Evolutionary conservation across 2,329 filamentous ascomycete genomes (phyloP), one percentile per base, ranked within the genome.

Genomic region (Pezicula carpinea): DNA sequence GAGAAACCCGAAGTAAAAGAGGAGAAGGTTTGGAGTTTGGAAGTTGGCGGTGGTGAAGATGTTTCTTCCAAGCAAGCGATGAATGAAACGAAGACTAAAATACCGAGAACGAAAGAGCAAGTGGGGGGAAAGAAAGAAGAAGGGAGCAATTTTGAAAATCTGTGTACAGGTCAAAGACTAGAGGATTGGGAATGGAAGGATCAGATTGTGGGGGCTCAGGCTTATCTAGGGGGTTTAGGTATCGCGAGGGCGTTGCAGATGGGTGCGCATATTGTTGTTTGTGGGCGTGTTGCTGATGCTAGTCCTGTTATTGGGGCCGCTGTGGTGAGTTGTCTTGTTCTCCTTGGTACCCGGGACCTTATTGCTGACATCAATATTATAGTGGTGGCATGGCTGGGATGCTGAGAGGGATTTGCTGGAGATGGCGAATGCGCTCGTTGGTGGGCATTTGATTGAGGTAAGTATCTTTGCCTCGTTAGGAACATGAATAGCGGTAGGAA

Each of bases 381-480:
- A n/a, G 44, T 72, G 66, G 66, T 71, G 62, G 55, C 68, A 72
- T 56, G 48, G 55, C 18, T 75, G 72, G 72, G 45, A 59, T 10
- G 57, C 66, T 11, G 58, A 39, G 8, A 39, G 3, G 35, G 17
- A 18, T n/a, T 62, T 66, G 14, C 64, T 68, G 34, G 51, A 65
- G 49, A 49, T 71, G 6, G 69, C 68, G 34, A 65, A 66, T 39
- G 64, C 67, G 17, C 48, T 62, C 21, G 45, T 63, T 14, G 53
- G 52, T 19, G 60, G 60, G 14, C 55, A 63, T 47, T 46, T 64
- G 3, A 58, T 61, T 44, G 60, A 59, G 35, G 35, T 39, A 15
- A 5, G n/a, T 21, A 6, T 18, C 21, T 6, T 5, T 2, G 5
- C 8, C 18, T 6, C 21, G n/a, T n/a, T n/a, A n/a, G n/a, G n/a